phyloP scores from a whole-genome alignment of 2,329 filamentous ascomycete species.

The Aspergillus pseudoviridinutans region DNA sequence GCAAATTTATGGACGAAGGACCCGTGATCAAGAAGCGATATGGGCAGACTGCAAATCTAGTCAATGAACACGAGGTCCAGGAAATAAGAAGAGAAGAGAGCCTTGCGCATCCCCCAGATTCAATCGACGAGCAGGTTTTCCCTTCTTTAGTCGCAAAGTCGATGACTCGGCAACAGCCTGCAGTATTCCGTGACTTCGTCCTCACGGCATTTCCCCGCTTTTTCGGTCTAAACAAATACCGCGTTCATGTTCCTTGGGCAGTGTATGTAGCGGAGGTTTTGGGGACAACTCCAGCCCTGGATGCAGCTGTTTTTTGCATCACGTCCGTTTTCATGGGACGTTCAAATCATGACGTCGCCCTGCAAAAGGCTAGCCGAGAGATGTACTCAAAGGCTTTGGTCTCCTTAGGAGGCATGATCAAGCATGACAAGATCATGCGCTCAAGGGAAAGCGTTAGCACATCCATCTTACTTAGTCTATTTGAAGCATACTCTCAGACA shows the following conservation, averaged over 20 bases:
- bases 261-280: constrained; percentile 16
- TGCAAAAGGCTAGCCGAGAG: constrained; percentile 27
- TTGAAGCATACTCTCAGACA: constrained; percentile 33
- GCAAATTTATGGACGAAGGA: constrained; percentile 34
- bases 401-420: constrained; percentile 25
- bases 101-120: constrained; percentile 3
- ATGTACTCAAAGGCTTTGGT: constrained; percentile 28
- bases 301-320: constrained; percentile 25
- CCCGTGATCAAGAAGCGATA: constrained; percentile 25
- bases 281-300: constrained; percentile 19
- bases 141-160: constrained; percentile 22
- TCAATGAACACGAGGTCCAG: background rate
- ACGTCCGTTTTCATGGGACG: constrained; percentile 28
- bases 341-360: constrained; percentile 15
- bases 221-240: constrained; percentile 22
- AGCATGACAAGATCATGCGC: constrained; percentile 19
- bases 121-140: constrained; percentile 20
- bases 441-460: constrained; percentile 30
- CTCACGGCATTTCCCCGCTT: constrained; percentile 19
- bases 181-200: constrained; percentile 23
- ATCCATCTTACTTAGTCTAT: constrained; percentile 31
- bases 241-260: constrained; percentile 21
- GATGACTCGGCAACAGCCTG: constrained; percentile 18
- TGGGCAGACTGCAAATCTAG: background rate
- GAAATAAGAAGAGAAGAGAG: background rate